A percentile compares a stretch with the other conserved stretches of the same genome.
These are phyloP conservation scores for Euphorbia celastroides DNA, from an alignment of 441 rosid genomes.

Conservation along the genomic window DNA sequence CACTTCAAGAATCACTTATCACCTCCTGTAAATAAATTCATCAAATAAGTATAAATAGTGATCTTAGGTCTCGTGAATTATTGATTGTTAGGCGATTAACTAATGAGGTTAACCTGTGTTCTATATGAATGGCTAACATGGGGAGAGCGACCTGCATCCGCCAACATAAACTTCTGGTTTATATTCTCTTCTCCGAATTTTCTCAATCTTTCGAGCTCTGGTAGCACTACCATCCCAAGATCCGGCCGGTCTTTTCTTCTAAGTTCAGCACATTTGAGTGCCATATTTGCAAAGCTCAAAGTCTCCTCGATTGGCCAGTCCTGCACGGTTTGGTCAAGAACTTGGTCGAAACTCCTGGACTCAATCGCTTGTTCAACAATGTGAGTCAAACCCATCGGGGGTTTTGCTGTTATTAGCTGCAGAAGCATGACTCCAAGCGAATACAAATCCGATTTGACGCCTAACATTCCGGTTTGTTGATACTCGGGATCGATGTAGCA, in stretches of 20 bases:
- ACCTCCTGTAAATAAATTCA: slow-evolving; percentile 39
- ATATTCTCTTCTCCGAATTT: slow-evolving; percentile 15
- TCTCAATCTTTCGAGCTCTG: slow-evolving; percentile 24
- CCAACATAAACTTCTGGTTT: neutral
- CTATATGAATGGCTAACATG: slow-evolving; percentile 19
- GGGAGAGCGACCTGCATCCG: slow-evolving; percentile 4
- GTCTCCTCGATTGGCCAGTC: slow-evolving; percentile 18
- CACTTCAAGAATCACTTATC: slow-evolving; percentile 27
- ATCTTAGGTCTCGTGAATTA: neutral
- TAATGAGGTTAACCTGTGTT: slow-evolving; percentile 30
- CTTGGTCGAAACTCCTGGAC: slow-evolving; percentile 21
- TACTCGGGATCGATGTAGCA: slow-evolving; percentile 26
- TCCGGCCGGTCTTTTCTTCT: slow-evolving; percentile 37
- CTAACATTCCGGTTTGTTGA: slow-evolving; percentile 20
- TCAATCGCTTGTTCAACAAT: slow-evolving; percentile 30
- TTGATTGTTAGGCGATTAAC: neutral
- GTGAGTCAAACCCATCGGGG: slow-evolving; percentile 48
- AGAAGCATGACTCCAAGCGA: slow-evolving; percentile 43
- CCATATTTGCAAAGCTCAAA: slow-evolving; percentile 27
- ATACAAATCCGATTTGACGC: slow-evolving; percentile 43
- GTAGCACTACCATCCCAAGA: slow-evolving; percentile 22
- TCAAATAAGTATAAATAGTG: neutral
- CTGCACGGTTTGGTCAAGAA: slow-evolving; percentile 34
- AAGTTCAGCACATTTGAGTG: slow-evolving; percentile 35
- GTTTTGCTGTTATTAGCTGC: slow-evolving; percentile 39